Evolutionary conservation across 345 rosid genomes (phyloP).

Genomic region (Acer campestre): DNA sequence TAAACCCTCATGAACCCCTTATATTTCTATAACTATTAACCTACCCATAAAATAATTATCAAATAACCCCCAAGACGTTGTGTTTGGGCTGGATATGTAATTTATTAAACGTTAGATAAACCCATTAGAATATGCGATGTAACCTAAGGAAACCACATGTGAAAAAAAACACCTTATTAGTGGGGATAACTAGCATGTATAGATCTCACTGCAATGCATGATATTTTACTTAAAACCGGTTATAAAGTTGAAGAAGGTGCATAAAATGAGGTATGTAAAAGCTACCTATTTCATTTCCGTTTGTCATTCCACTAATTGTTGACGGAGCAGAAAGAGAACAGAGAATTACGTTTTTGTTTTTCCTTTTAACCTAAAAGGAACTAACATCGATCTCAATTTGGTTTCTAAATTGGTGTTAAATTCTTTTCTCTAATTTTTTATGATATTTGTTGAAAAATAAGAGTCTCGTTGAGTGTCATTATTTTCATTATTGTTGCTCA

Average conservation of each 20-base stretch:
- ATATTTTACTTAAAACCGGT: slow-evolving; percentile 77
- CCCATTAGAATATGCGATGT: too few species aligned
- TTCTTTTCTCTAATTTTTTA: not conserved
- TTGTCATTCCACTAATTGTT: not conserved
- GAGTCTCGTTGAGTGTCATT: too few species aligned
- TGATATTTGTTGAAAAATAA: too few species aligned
- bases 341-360: not conserved
- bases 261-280: slow-evolving; percentile 52
- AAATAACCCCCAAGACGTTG: too few species aligned
- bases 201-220: slow-evolving; percentile 81
- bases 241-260: slow-evolving; percentile 90
- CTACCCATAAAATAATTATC: too few species aligned
- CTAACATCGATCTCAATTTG: not conserved
- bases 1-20: too few species aligned
- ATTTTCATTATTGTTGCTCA: too few species aligned
- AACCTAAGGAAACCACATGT: too few species aligned
- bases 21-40: too few species aligned
- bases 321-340: not conserved
- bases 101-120: too few species aligned
- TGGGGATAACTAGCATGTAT: slow-evolving; percentile 15
- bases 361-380: not conserved
- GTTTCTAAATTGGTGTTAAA: not conserved
- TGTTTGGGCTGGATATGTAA: too few species aligned
- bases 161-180: too few species aligned
- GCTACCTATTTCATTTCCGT: slow-evolving; percentile 1